Evolutionary conservation across 164 flowering plant genomes (phyloP).

Genomic region (Protea cynaroides): DNA sequence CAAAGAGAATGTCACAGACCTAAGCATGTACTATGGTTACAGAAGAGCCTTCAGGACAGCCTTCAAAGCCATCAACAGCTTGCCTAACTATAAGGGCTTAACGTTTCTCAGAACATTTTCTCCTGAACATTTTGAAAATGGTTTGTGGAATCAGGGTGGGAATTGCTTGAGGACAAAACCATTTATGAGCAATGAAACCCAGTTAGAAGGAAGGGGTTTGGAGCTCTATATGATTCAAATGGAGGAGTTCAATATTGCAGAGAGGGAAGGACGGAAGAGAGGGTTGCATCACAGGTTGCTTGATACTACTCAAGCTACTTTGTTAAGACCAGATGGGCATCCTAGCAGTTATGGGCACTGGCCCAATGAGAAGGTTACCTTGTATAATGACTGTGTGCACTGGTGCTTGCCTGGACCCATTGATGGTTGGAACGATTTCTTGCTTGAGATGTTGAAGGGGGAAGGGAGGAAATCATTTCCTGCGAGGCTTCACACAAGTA

Average conservation of each 20-base stretch:
- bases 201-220: slow-evolving; percentile 18
- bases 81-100: slow-evolving; percentile 35
- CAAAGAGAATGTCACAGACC: slow-evolving; percentile 32
- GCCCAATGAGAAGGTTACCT: slow-evolving; percentile 21
- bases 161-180: slow-evolving; percentile 52
- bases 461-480: slow-evolving; percentile 10
- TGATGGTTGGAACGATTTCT: slow-evolving; percentile 35
- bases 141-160: slow-evolving; percentile 68
- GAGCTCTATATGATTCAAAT: slow-evolving; percentile 31
- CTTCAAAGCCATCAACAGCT: slow-evolving; percentile 37
- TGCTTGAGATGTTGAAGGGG: slow-evolving; percentile 34
- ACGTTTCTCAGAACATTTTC: slow-evolving; percentile 51
- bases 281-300: slow-evolving; percentile 28
- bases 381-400: slow-evolving; percentile 36
- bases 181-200: slow-evolving; percentile 25
- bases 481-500: background rate
- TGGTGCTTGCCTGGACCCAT: slow-evolving; percentile 46
- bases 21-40: slow-evolving; percentile 38
- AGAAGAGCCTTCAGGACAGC: slow-evolving; percentile 48
- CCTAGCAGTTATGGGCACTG: slow-evolving; percentile 32
- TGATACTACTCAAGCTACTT: slow-evolving; percentile 26
- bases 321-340: slow-evolving; percentile 43
- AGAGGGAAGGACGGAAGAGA: slow-evolving; percentile 21
- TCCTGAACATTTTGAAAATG: slow-evolving; percentile 59
- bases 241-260: slow-evolving; percentile 31